Conservation (phyloP, 257 asterid species). For the Nicotiana sylvestris region DNA sequence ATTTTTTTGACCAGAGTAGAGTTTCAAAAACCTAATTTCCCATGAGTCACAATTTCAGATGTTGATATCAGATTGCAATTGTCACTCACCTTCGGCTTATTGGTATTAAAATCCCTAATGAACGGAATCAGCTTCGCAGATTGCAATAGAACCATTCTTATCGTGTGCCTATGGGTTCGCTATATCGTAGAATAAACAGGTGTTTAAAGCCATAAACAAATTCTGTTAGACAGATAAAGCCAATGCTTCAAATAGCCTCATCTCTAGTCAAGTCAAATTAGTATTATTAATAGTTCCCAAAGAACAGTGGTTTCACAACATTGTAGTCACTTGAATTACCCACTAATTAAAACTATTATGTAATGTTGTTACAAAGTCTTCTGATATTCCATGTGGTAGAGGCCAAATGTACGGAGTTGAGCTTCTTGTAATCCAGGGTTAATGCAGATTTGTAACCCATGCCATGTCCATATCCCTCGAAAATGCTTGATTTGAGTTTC, state of each 20-base stretch:
- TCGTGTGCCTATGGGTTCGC: background rate
- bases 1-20: background rate
- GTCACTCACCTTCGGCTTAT: background rate
- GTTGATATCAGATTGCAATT: background rate
- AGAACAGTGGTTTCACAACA: background rate
- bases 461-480: background rate
- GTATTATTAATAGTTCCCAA: background rate
- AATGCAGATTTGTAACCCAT: background rate
- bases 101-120: background rate
- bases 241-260: background rate
- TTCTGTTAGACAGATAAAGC: background rate
- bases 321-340: background rate
- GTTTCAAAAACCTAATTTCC: background rate
- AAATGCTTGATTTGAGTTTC: background rate
- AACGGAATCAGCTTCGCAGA: background rate
- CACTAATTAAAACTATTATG: background rate
- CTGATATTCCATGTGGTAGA: background rate
- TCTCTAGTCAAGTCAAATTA: background rate
- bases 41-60: background rate
- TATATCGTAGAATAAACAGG: background rate
- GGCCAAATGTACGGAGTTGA: background rate
- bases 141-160: background rate
- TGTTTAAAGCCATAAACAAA: background rate
- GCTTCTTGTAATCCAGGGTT: background rate
- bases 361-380: background rate